Percentiles rank a stretch among this genome's conserved stretches.
Evolutionary conservation across 768 basidiomycete genomes (phyloP).

Genomic region (Lentinula raphanica): DNA sequence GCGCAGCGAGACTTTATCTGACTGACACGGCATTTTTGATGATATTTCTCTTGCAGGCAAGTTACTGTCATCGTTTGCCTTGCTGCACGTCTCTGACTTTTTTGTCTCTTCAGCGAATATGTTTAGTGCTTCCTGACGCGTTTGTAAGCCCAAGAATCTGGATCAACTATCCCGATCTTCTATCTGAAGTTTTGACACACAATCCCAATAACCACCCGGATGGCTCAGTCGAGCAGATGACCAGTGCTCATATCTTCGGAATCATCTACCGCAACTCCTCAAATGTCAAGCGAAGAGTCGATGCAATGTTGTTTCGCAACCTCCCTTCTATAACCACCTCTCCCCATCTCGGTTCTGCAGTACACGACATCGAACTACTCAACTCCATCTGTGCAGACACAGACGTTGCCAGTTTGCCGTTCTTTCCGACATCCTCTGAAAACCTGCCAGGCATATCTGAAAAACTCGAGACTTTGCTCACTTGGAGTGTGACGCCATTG

Average conservation of each 20-base stretch:
- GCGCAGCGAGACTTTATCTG: conserved; percentile 53
- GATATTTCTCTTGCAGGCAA: conserved; percentile 57
- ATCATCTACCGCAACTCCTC: conserved; percentile 52
- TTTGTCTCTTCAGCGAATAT: conserved; percentile 45
- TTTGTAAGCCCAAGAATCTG: conserved; percentile 72
- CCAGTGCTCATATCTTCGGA: conserved; percentile 35
- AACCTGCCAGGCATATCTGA: conserved; percentile 46
- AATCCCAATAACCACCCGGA: conserved; percentile 27
- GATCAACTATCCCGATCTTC: conserved; percentile 43
- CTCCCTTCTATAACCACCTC: conserved; percentile 53
- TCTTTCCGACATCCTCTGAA: conserved; percentile 45
- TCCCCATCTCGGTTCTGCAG: conserved; percentile 57
- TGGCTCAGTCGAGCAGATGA: conserved; percentile 30
- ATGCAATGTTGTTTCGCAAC: conserved; percentile 71
- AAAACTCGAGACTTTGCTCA: conserved; percentile 70
- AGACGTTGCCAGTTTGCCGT: conserved; percentile 50
- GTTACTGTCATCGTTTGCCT: conserved; percentile 11
- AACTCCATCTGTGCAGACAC: conserved; percentile 71
- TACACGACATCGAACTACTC: conserved; percentile 49
- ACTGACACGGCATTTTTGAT: conserved; percentile 47
- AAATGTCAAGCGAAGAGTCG: conserved; percentile 75
- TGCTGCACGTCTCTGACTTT: background rate
- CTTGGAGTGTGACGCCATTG: conserved; percentile 75
- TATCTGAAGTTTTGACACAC: conserved; percentile 44
- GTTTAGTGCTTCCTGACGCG: conserved; percentile 66